Base-by-base conservation (phyloP, 1,284 basidiomycete genomes). In the Puccinia coronata region DNA sequence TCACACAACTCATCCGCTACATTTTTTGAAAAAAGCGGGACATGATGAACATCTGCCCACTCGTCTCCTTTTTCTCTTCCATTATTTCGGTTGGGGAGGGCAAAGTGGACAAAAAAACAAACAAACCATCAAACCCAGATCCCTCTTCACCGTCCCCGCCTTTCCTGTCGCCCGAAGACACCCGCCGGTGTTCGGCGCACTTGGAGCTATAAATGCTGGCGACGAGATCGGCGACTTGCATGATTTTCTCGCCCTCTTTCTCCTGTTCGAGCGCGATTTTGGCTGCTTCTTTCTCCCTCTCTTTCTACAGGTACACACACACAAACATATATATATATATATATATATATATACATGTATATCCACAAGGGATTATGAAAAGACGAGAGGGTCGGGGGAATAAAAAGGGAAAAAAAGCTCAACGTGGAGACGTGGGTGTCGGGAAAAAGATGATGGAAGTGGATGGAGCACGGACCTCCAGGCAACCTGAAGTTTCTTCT, bases 41-140 rank as follows among this genome's bases (percentile, higher is more conserved):
- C 20, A 28, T 2, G 51, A 23, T 2, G 25, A 3, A 73, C 43
- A 36, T 25, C 23, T 31, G 31, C 47, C 23, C n/a, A 18, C n/a
- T n/a, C 20, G 20, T n/a, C 2, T 14, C 16, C 34, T 36, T 43
- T 47, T 47, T 47, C 43, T n/a, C n/a, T n/a, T n/a, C n/a, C n/a
- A n/a, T n/a, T n/a, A n/a, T n/a, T n/a, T n/a, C n/a, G n/a, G 43
- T 47, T 47, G 9, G 43, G 43, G 12, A 18, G 43, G 12, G 6
- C 43, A 47, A 47, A 18, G 43, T 18, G 20, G n/a, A n/a, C n/a
- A n/a, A n/a, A n/a, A n/a, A n/a, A n/a, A n/a, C n/a, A 47, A n/a
- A 77, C 65, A 28, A 41, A 79, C 77, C 77, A 79, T 79, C 77
- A 34, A 79, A 79, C 2, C 39, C 77, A 39, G 63, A 20, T 9